Base-by-base conservation (phyloP, 768 basidiomycete species). In the Coprinellus micaceus region DNA sequence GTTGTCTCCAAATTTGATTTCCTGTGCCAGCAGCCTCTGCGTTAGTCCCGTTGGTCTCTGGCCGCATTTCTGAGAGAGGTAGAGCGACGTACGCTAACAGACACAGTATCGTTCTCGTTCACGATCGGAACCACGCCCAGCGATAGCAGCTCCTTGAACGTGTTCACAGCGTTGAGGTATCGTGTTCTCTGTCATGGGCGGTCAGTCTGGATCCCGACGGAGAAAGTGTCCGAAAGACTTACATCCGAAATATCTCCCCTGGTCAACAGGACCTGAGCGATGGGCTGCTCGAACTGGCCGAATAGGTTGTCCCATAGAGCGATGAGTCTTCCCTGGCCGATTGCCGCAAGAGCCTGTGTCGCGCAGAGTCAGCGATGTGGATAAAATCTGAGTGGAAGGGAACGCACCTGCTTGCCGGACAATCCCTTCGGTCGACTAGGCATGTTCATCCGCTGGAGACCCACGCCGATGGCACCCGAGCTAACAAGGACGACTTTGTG, bases 1-100 rank as follows among this genome's bases (percentile, higher is more conserved):
- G 69, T 98, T 98, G 74, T 98, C 97, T 47, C 97, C 97, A 63
- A 99, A 99, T 90, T 94, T 96, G 60, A 99, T 98, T 88, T 99
- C 97, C 93, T 95, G 65, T 37, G 19, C 48, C 4, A 28, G 28
- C n/a, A n/a, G 33, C 15, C 25, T 50, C 21, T 33, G 33, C 33
- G 13, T 33, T 13, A 33, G 33, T 33, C 6, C 33, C 33, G 6
- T 33, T 33, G 33, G 33, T 33, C 33, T 13, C 33, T 33, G 29
- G 24, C 26, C 29, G 25, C 25, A 50, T 21, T 21, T 13, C 46
- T 43, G 33, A 17, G 10, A 26, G 33, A 5, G 37, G 9, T 5
- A 41, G 11, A 13, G 28, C 6, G 26, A 83, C 91, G 69, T 67
- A 96, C 94, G 74, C 93, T 94, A 57, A 99, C 97, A 22, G 95